phyloP scores from a whole-genome alignment of 2,329 filamentous ascomycete species.

The Ceratocystis destructans region DNA sequence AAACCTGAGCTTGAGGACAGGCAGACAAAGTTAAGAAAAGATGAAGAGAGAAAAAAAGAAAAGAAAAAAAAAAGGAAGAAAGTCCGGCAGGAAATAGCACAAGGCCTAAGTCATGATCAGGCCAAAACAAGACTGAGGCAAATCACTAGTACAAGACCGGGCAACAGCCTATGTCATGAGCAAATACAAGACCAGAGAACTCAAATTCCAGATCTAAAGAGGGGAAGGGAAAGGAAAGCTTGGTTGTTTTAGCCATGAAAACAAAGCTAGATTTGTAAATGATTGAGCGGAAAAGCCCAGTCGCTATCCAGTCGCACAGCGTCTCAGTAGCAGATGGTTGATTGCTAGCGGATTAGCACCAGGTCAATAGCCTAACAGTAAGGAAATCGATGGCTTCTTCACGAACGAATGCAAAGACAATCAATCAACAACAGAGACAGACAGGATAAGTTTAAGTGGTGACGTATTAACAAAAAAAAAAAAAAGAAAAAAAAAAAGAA shows the following conservation, averaged over 20 bases:
- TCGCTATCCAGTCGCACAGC: background rate
- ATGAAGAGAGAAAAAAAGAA: background rate
- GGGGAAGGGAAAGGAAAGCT: background rate
- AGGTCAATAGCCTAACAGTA: background rate
- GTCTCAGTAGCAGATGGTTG: background rate
- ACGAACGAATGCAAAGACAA: background rate
- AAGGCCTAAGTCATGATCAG: background rate
- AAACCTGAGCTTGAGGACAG: background rate
- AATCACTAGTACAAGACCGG: constrained; percentile 5
- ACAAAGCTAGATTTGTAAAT: background rate
- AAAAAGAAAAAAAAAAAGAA: background rate
- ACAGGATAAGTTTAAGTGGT: background rate
- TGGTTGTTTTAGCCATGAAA: background rate
- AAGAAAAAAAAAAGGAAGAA: background rate
- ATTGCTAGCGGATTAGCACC: background rate
- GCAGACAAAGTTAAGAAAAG: background rate
- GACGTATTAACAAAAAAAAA: background rate
- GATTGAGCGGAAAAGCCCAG: background rate
- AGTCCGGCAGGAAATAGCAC: background rate
- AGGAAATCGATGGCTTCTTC: background rate
- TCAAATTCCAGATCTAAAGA: background rate
- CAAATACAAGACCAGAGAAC: background rate
- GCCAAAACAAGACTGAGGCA: background rate
- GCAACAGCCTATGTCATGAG: background rate
- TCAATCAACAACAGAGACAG: background rate